These are phyloP conservation scores for Botrytis sinoallii DNA, from an alignment of 2,329 filamentous ascomycete species.

Conservation along the genomic window DNA sequence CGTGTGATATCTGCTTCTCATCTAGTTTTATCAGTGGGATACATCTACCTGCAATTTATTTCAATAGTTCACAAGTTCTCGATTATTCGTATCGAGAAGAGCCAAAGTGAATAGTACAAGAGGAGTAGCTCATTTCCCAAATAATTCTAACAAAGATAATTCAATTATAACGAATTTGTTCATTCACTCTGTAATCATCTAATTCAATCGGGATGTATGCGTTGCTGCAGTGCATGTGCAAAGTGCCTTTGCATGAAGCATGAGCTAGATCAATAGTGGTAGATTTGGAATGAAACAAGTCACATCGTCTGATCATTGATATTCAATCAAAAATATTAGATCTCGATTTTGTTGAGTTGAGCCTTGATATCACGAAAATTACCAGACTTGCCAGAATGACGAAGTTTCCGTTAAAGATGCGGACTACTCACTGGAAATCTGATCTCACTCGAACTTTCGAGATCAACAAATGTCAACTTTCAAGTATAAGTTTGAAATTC, in stretches of 20 bases:
- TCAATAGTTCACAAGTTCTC: background rate
- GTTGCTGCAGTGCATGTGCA: background rate
- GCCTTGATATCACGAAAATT: background rate
- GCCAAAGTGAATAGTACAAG: background rate
- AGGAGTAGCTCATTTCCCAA: background rate
- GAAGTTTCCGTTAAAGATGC: background rate
- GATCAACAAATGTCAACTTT: background rate
- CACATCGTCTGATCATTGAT: background rate
- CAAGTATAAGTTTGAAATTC: background rate
- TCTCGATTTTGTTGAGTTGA: background rate
- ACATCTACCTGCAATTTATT: background rate
- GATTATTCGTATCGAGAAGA: background rate
- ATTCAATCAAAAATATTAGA: rapidly evolving
- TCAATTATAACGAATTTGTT: background rate
- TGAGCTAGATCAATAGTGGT: background rate
- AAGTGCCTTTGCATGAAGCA: background rate
- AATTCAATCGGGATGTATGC: no score
- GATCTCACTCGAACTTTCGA: background rate
- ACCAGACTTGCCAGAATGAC: background rate
- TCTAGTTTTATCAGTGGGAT: background rate
- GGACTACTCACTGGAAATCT: background rate
- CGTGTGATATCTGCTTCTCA: background rate
- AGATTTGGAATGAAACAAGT: background rate
- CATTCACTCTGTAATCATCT: no score
- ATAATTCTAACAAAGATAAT: background rate